Percentiles rank a stretch among this genome's conserved stretches.
Evolutionary conservation across 768 basidiomycete genomes (phyloP).

Genomic region (Nevesoporus exiguus): DNA sequence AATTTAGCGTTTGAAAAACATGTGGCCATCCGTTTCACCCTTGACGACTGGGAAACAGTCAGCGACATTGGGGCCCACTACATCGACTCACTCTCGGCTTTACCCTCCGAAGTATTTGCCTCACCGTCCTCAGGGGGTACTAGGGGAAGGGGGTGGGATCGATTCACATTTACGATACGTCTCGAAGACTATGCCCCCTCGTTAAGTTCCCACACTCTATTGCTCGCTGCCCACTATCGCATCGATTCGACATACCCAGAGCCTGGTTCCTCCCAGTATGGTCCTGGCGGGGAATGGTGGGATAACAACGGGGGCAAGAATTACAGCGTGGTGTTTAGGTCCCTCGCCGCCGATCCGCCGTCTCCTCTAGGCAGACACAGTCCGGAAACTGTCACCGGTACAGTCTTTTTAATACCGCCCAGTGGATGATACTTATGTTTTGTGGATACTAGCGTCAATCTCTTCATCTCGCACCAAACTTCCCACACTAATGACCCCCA

Average conservation of each 20-base stretch:
- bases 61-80: constrained; percentile 71
- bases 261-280: constrained; percentile 23
- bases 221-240: constrained; percentile 57
- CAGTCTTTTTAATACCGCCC: not conserved
- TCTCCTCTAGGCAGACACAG: constrained; percentile 6
- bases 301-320: constrained; percentile 83
- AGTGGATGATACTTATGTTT: constrained; percentile 1
- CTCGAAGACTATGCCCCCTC: constrained; percentile 65
- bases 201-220: constrained; percentile 52
- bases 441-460: constrained; percentile 5
- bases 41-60: constrained; percentile 93
- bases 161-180: constrained; percentile 60
- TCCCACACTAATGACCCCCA: constrained; percentile 2
- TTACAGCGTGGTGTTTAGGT: constrained; percentile 69
- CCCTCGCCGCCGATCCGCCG: not conserved
- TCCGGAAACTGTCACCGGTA: constrained; percentile 24
- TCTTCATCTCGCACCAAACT: not conserved
- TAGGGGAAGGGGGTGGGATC: constrained; percentile 42
- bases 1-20: constrained; percentile 87
- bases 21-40: constrained; percentile 82
- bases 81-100: constrained; percentile 38
- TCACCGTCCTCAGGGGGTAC: not conserved
- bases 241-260: constrained; percentile 19
- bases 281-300: constrained; percentile 82
- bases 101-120: constrained; percentile 31